Evolutionary conservation across 495 filamentous ascomycete genomes (phyloP).

Genomic region (Hyaloscypha hepaticicola): DNA sequence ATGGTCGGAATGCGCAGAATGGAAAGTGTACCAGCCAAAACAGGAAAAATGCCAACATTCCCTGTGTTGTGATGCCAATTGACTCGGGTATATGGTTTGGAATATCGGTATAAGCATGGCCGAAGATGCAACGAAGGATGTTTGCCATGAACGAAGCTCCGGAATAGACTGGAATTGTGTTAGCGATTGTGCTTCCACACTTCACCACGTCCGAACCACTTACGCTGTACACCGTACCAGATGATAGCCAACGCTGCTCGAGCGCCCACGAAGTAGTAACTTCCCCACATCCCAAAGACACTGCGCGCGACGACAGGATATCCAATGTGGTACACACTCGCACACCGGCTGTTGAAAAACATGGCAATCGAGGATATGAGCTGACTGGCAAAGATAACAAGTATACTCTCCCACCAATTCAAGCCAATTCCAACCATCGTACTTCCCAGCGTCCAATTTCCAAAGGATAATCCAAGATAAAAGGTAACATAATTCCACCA

Average conservation of each 20-base stretch:
- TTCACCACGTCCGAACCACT: conserved; percentile 16
- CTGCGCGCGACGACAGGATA: conserved; percentile 37
- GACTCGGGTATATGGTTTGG: conserved; percentile 39
- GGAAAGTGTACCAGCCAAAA: conserved; percentile 49
- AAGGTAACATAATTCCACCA: conserved; percentile 44
- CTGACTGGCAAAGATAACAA: conserved; percentile 44
- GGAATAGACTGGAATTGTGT: conserved; percentile 31
- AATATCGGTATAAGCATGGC: conserved; percentile 34
- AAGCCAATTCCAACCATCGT: conserved; percentile 44
- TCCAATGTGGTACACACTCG: conserved; percentile 41
- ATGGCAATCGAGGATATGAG: conserved; percentile 42
- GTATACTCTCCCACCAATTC: conserved; percentile 46
- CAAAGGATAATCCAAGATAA: conserved; percentile 42
- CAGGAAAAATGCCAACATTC: conserved; percentile 45
- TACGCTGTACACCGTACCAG: conserved; percentile 39
- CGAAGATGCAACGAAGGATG: conserved; percentile 34
- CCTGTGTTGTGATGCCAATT: conserved; percentile 41
- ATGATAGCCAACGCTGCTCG: conserved; percentile 36
- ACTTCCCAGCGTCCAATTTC: conserved; percentile 43
- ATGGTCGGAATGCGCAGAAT: conserved; percentile 36
- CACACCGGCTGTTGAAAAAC: conserved; percentile 41
- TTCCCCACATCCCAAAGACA: conserved; percentile 40
- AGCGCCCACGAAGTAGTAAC: conserved; percentile 37
- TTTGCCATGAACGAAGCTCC: conserved; percentile 36
- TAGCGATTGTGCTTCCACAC: neutral